Conservation (phyloP, 2,329 filamentous ascomycete species). For the Lasiodiplodia gonubiensis region DNA sequence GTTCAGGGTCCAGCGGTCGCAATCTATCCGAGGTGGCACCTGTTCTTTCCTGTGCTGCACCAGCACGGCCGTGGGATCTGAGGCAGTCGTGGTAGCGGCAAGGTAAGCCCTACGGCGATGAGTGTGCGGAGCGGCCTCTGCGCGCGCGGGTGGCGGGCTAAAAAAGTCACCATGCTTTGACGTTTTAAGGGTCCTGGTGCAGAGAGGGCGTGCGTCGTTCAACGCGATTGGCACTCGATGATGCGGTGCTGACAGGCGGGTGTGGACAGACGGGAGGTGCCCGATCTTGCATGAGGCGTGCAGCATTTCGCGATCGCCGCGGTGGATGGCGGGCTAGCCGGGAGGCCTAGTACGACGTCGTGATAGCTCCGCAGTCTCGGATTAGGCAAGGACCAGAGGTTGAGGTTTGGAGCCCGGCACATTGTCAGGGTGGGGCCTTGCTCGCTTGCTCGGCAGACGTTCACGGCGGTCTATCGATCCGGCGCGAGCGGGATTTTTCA, state of each 20-base stretch:
- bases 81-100: slow-evolving; percentile 3
- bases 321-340: background rate
- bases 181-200: slow-evolving; percentile 2
- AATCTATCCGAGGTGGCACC: slow-evolving; percentile 19
- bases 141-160: slow-evolving; percentile 12
- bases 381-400: slow-evolving; percentile 18
- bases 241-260: slow-evolving; percentile 3
- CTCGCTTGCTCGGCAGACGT: slow-evolving; percentile 2
- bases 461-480: background rate
- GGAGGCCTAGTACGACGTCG: slow-evolving; percentile 11
- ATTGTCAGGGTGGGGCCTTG: background rate
- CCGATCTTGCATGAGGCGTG: slow-evolving; percentile 24
- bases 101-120: slow-evolving; percentile 9
- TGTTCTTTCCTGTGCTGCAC: slow-evolving; percentile 10
- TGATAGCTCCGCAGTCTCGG: slow-evolving; percentile 9
- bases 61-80: background rate
- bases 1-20: slow-evolving; percentile 17
- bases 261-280: slow-evolving; percentile 5
- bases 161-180: background rate
- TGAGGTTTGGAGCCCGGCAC: background rate
- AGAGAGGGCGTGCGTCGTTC: slow-evolving; percentile 2
- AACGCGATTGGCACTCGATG: slow-evolving; percentile 3
- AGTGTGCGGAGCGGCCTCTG: slow-evolving; percentile 20
- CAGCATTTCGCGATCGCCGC: slow-evolving; percentile 17
- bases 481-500: slow-evolving; percentile 21